Conservation (phyloP, 306 rosid genomes). For the Cyclanthera cordifolia region DNA sequence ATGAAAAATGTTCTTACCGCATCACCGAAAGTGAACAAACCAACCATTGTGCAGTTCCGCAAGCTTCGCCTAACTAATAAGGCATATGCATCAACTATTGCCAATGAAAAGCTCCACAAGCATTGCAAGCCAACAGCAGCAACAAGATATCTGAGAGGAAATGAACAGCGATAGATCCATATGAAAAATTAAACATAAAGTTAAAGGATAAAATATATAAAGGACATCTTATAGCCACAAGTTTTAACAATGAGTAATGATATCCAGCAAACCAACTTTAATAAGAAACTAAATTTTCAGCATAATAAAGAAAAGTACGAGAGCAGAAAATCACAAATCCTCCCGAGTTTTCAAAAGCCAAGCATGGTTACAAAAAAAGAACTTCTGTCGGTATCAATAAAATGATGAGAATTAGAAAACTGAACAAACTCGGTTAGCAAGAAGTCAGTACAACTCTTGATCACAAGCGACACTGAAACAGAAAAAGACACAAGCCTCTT, state of each 20-base stretch:
- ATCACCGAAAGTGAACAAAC: constrained; percentile 30
- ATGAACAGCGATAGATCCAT: not conserved
- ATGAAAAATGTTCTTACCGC: constrained; percentile 21
- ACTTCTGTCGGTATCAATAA: too few relatives aligned
- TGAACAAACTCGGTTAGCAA: too few relatives aligned
- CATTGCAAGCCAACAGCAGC: constrained; percentile 39
- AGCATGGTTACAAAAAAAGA: not conserved
- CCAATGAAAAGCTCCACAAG: constrained; percentile 34
- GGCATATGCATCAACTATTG: constrained; percentile 31
- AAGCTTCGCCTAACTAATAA: constrained; percentile 27
- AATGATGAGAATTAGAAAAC: too few relatives aligned
- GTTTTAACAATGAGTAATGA: not conserved
- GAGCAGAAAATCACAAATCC: not conserved
- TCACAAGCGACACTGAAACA: not conserved
- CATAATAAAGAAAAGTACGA: too few relatives aligned
- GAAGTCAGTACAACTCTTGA: too few relatives aligned
- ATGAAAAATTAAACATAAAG: not conserved
- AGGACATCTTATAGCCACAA: not conserved
- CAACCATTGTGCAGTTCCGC: constrained; percentile 17
- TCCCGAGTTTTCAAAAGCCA: not conserved
- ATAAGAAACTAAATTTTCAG: not conserved
- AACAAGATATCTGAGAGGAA: constrained; percentile 25
- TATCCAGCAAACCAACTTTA: not conserved
- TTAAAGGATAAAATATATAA: not conserved
- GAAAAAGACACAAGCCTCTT: not conserved